Conservation (phyloP, 805 yeast genomes). For the Sugiyamaella lignohabitans region DNA sequence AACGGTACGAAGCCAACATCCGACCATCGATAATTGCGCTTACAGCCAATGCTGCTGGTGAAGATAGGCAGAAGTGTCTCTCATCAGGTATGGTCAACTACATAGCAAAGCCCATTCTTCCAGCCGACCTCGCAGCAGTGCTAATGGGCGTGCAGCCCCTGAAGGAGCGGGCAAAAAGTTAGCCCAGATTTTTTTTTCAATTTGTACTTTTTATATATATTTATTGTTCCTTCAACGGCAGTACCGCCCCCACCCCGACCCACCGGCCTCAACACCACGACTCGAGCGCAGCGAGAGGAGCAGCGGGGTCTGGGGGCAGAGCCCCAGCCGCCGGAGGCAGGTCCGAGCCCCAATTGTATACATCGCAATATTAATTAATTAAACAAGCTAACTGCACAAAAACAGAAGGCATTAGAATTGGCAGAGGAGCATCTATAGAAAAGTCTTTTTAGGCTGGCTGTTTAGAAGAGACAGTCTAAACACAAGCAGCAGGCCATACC, state of each 20-base stretch:
- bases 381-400: too few relatives aligned
- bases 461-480: constrained; percentile 11
- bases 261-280: too few relatives aligned
- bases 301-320: neutral
- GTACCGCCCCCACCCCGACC: too few relatives aligned
- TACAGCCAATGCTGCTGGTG: constrained; percentile 50
- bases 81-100: constrained; percentile 49
- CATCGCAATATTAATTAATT: too few relatives aligned
- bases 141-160: constrained; percentile 27
- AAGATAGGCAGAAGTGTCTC: constrained; percentile 43
- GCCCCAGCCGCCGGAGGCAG: constrained; percentile 1
- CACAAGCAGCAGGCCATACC: constrained; percentile 31
- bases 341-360: too few relatives aligned
- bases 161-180: constrained; percentile 13
- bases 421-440: too few relatives aligned
- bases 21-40: constrained; percentile 42
- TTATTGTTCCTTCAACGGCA: too few relatives aligned
- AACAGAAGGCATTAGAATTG: too few relatives aligned
- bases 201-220: too few relatives aligned
- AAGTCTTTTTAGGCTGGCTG: neutral
- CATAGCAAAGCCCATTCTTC: constrained; percentile 48
- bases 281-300: neutral
- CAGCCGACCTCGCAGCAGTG: constrained; percentile 38
- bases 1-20: constrained; percentile 28
- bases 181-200: too few relatives aligned